phyloP scores from a whole-genome alignment of 2,329 filamentous ascomycete genomes.

The Alternaria sp. region DNA sequence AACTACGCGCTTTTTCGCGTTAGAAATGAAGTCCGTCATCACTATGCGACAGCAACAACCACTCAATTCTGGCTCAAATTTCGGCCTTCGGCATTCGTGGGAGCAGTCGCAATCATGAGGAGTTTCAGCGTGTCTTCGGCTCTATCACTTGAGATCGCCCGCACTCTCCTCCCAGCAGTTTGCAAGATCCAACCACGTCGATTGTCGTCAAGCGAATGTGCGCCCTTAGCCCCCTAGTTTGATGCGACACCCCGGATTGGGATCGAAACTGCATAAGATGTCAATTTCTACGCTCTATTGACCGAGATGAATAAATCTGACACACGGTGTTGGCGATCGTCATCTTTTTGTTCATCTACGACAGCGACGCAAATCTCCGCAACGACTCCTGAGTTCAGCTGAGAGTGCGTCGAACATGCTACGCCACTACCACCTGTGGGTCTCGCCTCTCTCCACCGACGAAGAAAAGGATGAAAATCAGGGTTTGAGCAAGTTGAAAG shows the following conservation, averaged over 20 bases:
- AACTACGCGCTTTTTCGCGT: background rate
- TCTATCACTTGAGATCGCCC: background rate
- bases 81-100: too few relatives aligned
- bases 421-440: conserved; percentile 6
- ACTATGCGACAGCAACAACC: background rate
- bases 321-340: conserved; percentile 2
- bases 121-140: background rate
- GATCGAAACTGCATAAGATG: conserved; percentile 8
- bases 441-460: background rate
- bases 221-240: background rate
- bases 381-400: background rate
- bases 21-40: background rate
- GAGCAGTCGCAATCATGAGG: background rate
- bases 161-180: background rate
- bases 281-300: conserved; percentile 11
- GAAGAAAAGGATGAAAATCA: background rate
- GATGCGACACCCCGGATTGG: background rate
- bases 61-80: background rate
- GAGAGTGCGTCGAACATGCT: conserved; percentile 2
- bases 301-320: conserved; percentile 2
- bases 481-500: background rate
- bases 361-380: background rate
- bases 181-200: background rate
- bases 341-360: conserved; percentile 3
- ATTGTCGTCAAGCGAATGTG: background rate